Evolutionary conservation across 345 rosid species (phyloP), one percentile per base, ranked within the genome.

Genomic region (Alliaria petiolata): DNA sequence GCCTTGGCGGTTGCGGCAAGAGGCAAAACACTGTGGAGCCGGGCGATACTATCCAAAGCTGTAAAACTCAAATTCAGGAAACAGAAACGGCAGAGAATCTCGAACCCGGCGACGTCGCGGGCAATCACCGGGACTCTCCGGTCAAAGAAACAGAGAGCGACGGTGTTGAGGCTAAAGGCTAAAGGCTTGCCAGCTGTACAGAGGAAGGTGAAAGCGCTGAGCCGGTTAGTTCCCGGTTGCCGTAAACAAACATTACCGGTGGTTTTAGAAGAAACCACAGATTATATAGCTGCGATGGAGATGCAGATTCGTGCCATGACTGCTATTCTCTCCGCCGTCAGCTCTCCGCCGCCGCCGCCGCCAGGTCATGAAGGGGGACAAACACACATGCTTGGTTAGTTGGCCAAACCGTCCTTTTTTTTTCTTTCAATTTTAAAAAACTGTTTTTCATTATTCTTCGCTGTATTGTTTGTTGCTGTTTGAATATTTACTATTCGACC

Each of bases 141-240:
- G 70, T 75, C 80, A 47, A 91, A 75, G 86, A 92, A 87, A 81
- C 85, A 85, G 74, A 85, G 85, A 79, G 72, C 84, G 67, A 87
- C 89, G 74, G 86, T 89, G 49, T 46, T 75, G 74, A 73, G 85
- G 81, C 67, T 90, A 61, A 95, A 78, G 70, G 75, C 74, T 0
- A 76, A 85, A 85, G 80, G 87, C 12, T 43, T 85, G 33, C 93
- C 92, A 34, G 83, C 89, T 35, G 95, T 92, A 19, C 99, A 90
- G 76, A 75, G 89, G 69, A 95, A 92, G 79, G 97, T 84, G 6
- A 82, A 87, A 61, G 61, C 79, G n/a, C 84, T 95, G n/a, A 90
- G 99, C 68, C 85, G 93, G 74, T 71, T 95, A 76, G 97, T 95
- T 61, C 99, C 99, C 14, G 99, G 99, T 52, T 95, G 99, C 91